Evolutionary conservation across 2,329 filamentous ascomycete species (phyloP), one percentile per base, ranked within the genome.

Genomic region (Remersonia thermophila): DNA sequence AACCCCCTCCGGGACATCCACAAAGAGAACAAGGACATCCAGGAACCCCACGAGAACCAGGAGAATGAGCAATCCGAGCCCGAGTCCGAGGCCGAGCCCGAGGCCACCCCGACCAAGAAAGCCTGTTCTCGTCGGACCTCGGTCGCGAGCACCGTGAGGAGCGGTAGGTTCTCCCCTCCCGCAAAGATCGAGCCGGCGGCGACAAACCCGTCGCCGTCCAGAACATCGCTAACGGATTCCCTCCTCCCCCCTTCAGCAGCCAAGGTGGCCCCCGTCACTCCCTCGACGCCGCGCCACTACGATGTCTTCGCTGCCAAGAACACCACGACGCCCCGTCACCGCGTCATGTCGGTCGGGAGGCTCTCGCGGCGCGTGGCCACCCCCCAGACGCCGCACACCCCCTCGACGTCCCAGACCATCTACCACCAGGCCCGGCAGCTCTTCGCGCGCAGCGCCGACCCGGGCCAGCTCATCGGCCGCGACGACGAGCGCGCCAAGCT

Each of bases 341-440:
- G 83, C 38, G 79, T 94, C 40, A 80, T 83, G 61, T 75, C 87
- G 10, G 71, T 73, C 26, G 83, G 79, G 44, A 83, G 76, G 52
- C 68, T 83, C 26, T 72, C 80, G 50, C 87, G 83, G 46, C 81
- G 87, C 38, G 20, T 9, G n/a, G 66, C 80, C 48, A 93, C 85
- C 29, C 83, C 83, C 14, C 76, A 80, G 46, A 83, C 84, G 10
- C 80, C 80, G 9, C 63, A 70, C 25, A 83, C 82, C 6, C 81
- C 83, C 10, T 71, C 74, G 18, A 65, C 74, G 9, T 63, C 71
- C 15, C 75, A 78, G 36, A 91, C 85, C 0, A 68, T 95, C 27
- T 96, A 95, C 58, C 85, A 91, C 44, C 71, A 79, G 41, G 91
- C 86, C 12, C 77, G 89, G 20, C 85, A 94, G 51, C 61, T 93